Conservation (phyloP, 2,329 filamentous ascomycete genomes). For the Fusarium mexicanum region DNA sequence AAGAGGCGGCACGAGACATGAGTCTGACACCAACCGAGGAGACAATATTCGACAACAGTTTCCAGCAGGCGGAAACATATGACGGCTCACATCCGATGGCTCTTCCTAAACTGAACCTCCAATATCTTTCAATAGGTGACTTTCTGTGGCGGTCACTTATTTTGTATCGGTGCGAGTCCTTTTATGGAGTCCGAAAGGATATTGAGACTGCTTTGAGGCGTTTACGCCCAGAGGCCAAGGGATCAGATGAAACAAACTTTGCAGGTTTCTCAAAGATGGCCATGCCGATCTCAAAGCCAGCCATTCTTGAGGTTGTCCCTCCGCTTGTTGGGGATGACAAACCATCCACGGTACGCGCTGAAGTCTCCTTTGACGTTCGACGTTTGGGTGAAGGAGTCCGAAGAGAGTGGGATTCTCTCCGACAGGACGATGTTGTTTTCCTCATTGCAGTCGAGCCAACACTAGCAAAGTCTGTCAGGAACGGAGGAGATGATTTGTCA, state of each 20-base stretch:
- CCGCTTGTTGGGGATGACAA: conserved; percentile 83
- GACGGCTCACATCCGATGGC: conserved; percentile 88
- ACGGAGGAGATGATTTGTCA: conserved; percentile 57
- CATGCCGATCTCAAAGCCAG: conserved; percentile 83
- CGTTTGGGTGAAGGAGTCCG: conserved; percentile 79
- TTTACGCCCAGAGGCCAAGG: conserved; percentile 74
- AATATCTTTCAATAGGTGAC: conserved; percentile 94
- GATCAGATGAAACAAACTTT: conserved; percentile 76
- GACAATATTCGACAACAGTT: conserved; percentile 79
- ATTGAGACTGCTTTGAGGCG: conserved; percentile 84
- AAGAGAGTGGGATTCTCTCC: conserved; percentile 88
- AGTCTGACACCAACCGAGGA: conserved; percentile 85
- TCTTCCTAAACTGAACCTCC: conserved; percentile 92
- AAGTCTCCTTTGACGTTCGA: conserved; percentile 85
- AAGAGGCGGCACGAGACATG: conserved; percentile 77
- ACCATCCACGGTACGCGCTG: conserved; percentile 86
- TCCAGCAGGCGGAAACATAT: conserved; percentile 85
- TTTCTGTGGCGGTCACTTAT: conserved; percentile 96
- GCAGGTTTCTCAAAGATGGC: conserved; percentile 92
- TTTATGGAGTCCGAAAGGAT: conserved; percentile 93
- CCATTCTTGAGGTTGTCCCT: conserved; percentile 86
- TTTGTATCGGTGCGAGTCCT: conserved; percentile 88
- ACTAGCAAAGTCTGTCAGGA: conserved; percentile 60
- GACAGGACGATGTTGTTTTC: conserved; percentile 89
- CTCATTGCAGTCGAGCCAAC: conserved; percentile 78